These are phyloP conservation scores for Boletus sp. DNA, from an alignment of 1,284 basidiomycete species.

Conservation along the genomic window DNA sequence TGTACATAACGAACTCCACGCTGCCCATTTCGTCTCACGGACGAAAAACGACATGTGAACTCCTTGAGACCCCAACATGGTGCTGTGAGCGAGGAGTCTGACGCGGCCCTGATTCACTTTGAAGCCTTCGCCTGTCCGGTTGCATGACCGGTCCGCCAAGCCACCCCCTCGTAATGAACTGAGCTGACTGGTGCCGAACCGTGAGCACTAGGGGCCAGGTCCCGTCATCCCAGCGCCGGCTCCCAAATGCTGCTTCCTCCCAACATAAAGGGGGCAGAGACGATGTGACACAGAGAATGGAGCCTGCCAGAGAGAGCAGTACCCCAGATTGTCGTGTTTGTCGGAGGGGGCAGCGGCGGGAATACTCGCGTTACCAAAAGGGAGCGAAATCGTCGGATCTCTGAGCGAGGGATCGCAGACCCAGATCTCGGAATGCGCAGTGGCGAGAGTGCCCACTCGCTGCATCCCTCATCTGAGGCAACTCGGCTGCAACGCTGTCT, in stretches of 20 bases:
- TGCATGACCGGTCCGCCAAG: slow-evolving; percentile 19
- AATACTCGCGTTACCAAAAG: not conserved
- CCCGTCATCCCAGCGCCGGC: not conserved
- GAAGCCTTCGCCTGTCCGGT: too few species aligned
- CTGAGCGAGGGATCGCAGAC: slow-evolving; percentile 11
- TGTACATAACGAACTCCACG: slow-evolving; percentile 16
- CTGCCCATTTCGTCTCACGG: not conserved
- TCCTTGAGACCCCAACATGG: not conserved
- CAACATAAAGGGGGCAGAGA: slow-evolving; percentile 3
- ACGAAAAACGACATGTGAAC: slow-evolving; percentile 3
- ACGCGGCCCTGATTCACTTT: slow-evolving; percentile 18
- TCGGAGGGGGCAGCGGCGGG: not conserved
- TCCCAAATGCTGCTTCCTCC: not conserved
- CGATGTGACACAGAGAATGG: slow-evolving; percentile 18
- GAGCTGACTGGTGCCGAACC: slow-evolving; percentile 15
- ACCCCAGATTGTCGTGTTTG: slow-evolving; percentile 19
- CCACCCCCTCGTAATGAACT: slow-evolving; percentile 25
- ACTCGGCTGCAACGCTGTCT: slow-evolving; percentile 17
- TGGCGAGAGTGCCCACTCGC: slow-evolving; percentile 7
- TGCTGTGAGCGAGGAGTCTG: slow-evolving; percentile 1
- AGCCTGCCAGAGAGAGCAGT: slow-evolving; percentile 3
- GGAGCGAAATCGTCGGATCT: slow-evolving; percentile 23
- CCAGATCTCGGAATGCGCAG: slow-evolving; percentile 21
- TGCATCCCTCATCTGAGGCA: slow-evolving; percentile 7
- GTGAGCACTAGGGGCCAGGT: not conserved